These are phyloP conservation scores for Cardamine occulta DNA, from an alignment of 345 rosid species.

Conservation along the genomic window DNA sequence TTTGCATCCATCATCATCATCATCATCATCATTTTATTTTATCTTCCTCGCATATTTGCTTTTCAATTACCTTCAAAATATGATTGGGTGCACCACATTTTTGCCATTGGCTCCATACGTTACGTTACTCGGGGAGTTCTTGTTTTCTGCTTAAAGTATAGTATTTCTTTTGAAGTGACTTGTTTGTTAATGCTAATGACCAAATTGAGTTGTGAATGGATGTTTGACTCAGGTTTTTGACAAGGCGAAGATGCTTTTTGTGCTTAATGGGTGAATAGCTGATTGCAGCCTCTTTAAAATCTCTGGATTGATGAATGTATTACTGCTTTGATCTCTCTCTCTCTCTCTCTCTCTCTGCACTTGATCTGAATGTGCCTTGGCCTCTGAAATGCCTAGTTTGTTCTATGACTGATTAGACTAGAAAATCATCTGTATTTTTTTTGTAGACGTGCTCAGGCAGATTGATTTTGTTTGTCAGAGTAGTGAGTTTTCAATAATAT, in stretches of 20 bases:
- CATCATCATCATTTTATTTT: background rate
- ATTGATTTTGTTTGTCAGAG: conserved; percentile 41
- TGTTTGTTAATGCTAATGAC: conserved; percentile 56
- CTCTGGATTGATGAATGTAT: conserved; percentile 86
- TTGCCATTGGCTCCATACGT: background rate
- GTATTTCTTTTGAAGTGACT: conserved; percentile 4
- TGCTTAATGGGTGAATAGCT: conserved; percentile 89
- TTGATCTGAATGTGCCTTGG: conserved; percentile 63
- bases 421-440: conserved; percentile 45
- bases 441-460: conserved; percentile 42
- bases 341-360: conserved; percentile 47
- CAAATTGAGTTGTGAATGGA: conserved; percentile 66
- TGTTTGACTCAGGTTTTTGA: conserved; percentile 94
- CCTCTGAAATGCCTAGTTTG: conserved; percentile 61
- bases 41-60: background rate
- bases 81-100: background rate
- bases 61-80: background rate
- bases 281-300: conserved; percentile 68
- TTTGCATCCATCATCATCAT: background rate
- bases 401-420: conserved; percentile 55
- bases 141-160: background rate
- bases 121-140: background rate
- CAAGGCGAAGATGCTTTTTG: conserved; percentile 90
- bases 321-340: conserved; percentile 55
- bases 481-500: conserved; percentile 40